Base-by-base conservation (phyloP, 768 basidiomycete genomes). In the Calocybe indica region DNA sequence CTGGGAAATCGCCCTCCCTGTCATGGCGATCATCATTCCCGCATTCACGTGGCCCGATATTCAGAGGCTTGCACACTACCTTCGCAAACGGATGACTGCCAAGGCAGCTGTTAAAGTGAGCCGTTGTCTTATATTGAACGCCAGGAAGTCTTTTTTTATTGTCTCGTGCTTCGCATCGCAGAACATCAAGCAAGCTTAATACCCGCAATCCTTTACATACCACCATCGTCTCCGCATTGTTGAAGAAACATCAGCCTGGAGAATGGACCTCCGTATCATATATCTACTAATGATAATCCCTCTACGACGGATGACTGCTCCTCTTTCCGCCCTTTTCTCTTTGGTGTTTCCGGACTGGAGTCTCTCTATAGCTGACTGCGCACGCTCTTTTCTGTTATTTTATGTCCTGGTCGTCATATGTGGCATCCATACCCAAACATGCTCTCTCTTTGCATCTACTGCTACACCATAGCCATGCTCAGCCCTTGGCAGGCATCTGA, bases 1-100 rank as follows among this genome's bases (percentile, higher is more conserved):
- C 70, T 87, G 86, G 86, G 64, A 74, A 53, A 76, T 86, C 51
- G 79, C 81, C 1, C 57, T 83, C 2, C 83, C 83, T 0, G 61
- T 81, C 15, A 79, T 85, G 78, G 57, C 60, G n/a, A 52, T 79
- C 43, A 67, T 87, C 39, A 61, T 82, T 6, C 74, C 80, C 11
- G 43, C 80, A 13, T 84, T 85, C 64, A 64, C 78, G 62, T 72
- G 68, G 57, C 59, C 69, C 10, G 83, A 88, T 51, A 63, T 88
- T 51, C 63, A 63, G 55, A 61, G 69, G 34, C 53, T 71, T 43
- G 52, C 57, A 6, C 75, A 76, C 51, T 78, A 79, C 52, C 36
- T 78, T n/a, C 60, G 68, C 56, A 82, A 80, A 57, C 62, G 59
- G 45, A 58, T 67, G 54, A 45, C 52, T 1, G 54, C 66, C 10